Base-by-base conservation (phyloP, 495 filamentous ascomycete genomes). In the Annulohypoxylon nitens region DNA sequence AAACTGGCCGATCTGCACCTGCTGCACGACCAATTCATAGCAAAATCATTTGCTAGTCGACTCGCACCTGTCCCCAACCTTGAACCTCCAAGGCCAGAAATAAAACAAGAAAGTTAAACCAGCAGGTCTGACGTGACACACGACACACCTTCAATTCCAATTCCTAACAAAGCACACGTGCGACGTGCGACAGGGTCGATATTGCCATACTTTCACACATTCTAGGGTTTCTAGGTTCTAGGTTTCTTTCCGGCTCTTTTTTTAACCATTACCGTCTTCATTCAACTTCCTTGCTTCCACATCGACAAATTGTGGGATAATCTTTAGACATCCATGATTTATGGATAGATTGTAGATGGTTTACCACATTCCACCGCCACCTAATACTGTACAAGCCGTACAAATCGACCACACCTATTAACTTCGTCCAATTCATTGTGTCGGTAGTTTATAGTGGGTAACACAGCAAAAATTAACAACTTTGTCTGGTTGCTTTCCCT, bases 381-480 rank as follows among this genome's bases (percentile, higher is more conserved):
- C 51, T 57, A n/a, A 25, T 10, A 51, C 48, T 18, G 33, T 14
- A 39, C 39, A n/a, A 9, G 3, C 11, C 39, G 20, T 23, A 23
- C 20, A 23, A 23, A 14, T n/a, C n/a, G 4, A 14, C 2, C 5
- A 45, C 41, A 1, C 30, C 30, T 30, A 30, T 6, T 30, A 30
- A 30, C 30, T 30, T 30, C 30, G 30, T 30, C 30, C 30, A 30
- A 30, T 45, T 45, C 41, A 48, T 37, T 36, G 10, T 53, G 62
- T 43, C 54, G 60, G 59, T 68, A 60, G 39, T 60, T 69, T 73
- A 73, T 73, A 73, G 70, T 73, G 70, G 70, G 70, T 73, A 73
- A 72, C 26, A 55, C 45, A 36, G 34, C 26, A 14, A 9, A 33
- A 60, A 54, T 55, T 66, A 66, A 60, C 23, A 36, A 37, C 9